A percentile compares a stretch with the other conserved stretches of the same genome.
phyloP scores from a whole-genome alignment of 78 protist species.

The Cavenderia fasciculata region DNA sequence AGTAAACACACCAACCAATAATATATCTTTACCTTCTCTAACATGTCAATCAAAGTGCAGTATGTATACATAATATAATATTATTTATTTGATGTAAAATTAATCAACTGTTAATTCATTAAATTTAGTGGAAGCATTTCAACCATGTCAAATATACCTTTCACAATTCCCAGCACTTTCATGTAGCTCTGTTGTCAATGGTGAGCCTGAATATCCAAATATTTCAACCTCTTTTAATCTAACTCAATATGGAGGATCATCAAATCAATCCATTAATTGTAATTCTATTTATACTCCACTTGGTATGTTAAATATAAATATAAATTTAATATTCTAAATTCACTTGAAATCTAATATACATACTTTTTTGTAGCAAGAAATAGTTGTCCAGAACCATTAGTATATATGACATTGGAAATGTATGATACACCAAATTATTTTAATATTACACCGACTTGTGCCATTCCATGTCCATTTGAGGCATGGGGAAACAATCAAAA shows the following conservation, averaged over 20 bases:
- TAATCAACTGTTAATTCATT: background rate
- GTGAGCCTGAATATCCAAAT: background rate
- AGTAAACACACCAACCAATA: background rate
- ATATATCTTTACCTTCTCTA: background rate
- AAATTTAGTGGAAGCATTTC: background rate
- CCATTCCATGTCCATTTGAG: slow-evolving; percentile 2
- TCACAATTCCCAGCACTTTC: background rate
- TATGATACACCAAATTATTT: background rate
- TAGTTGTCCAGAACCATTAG: slow-evolving; percentile 2
- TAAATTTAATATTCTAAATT: background rate
- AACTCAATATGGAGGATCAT: too few species aligned
- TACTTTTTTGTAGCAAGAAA: background rate
- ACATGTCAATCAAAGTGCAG: background rate
- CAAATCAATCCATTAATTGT: too few species aligned
- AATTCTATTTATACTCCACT: too few species aligned
- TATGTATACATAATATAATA: background rate
- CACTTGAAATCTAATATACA: background rate
- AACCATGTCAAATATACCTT: background rate
- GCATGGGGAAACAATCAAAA: background rate
- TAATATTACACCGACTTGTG: background rate
- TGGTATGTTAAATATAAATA: background rate
- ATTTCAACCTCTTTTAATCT: background rate
- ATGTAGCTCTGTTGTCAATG: background rate
- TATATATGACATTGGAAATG: background rate
- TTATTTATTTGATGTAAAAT: background rate